A percentile compares a stretch with the other conserved stretches of the same genome.
Conservation (phyloP, 805 yeast genomes). For the Yamadazyma ubonensis region DNA sequence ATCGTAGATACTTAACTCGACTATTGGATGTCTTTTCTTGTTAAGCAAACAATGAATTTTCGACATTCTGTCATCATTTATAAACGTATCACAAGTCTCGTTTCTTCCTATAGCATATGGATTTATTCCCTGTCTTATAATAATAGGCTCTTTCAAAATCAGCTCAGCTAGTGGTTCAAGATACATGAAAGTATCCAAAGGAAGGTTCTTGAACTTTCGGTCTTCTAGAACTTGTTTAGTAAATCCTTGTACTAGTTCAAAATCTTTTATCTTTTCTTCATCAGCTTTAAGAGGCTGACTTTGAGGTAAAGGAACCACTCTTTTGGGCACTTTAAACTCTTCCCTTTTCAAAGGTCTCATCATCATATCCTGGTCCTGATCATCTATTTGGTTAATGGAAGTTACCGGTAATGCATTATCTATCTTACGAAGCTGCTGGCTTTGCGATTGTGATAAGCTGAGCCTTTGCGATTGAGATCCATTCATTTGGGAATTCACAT, state of each 20-base stretch:
- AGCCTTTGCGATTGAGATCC: constrained; percentile 31
- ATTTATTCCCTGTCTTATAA: constrained; percentile 64
- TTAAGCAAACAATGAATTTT: constrained; percentile 75
- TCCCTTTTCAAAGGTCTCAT: constrained; percentile 37
- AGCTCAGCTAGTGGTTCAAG: constrained; percentile 53
- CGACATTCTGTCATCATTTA: constrained; percentile 76
- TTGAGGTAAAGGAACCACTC: constrained; percentile 45
- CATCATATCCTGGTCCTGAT: constrained; percentile 39
- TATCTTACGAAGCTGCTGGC: constrained; percentile 55
- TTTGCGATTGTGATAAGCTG: constrained; percentile 68
- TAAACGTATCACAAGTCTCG: constrained; percentile 55
- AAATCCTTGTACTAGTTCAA: background rate
- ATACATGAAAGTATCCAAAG: constrained; percentile 63
- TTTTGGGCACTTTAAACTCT: constrained; percentile 43
- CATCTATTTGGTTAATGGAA: constrained; percentile 41
- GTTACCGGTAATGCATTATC: constrained; percentile 34
- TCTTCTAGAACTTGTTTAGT: background rate
- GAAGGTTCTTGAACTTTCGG: constrained; percentile 23
- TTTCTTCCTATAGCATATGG: constrained; percentile 75
- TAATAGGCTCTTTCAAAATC: constrained; percentile 45
- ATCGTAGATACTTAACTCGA: constrained; percentile 51
- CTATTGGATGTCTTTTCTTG: constrained; percentile 60
- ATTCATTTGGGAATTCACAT: constrained; percentile 2
- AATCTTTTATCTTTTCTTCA: background rate
- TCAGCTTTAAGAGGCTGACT: constrained; percentile 25